These are phyloP conservation scores for Cyclocybe cylindracea DNA, from an alignment of 768 basidiomycete species.

Conservation along the genomic window DNA sequence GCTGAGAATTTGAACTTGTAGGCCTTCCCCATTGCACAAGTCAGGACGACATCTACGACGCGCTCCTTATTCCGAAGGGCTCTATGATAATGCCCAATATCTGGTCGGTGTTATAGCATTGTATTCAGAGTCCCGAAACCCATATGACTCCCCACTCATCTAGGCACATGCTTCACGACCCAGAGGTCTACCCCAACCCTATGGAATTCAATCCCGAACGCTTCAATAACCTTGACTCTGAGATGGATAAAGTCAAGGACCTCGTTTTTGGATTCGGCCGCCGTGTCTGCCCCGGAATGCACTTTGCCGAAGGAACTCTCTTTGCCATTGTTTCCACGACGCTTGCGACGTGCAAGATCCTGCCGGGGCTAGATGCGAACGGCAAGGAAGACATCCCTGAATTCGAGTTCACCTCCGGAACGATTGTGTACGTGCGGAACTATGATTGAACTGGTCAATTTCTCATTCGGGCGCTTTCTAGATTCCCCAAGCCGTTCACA, in stretches of 20 bases:
- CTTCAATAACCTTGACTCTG: conserved; percentile 41
- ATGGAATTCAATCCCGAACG: conserved; percentile 60
- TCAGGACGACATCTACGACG: conserved; percentile 22
- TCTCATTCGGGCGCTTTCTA: conserved; percentile 1
- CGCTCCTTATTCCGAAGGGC: conserved; percentile 37
- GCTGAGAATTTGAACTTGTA: not conserved
- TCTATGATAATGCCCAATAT: conserved; percentile 51
- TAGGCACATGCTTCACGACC: conserved; percentile 56
- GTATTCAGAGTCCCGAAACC: not conserved
- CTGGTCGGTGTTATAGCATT: conserved; percentile 31
- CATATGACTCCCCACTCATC: not conserved
- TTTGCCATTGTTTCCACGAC: conserved; percentile 31
- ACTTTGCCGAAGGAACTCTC: conserved; percentile 29
- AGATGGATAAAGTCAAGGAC: conserved; percentile 33
- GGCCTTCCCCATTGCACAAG: conserved; percentile 21
- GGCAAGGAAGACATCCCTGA: conserved; percentile 23
- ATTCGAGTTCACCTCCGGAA: conserved; percentile 16
- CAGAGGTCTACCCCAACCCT: conserved; percentile 52
- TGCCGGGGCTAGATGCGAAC: conserved; percentile 28
- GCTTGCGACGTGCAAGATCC: conserved; percentile 35
- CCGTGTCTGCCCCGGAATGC: conserved; percentile 44
- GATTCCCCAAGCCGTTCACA: conserved; percentile 1
- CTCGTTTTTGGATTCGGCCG: conserved; percentile 44
- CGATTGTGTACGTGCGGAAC: conserved; percentile 16
- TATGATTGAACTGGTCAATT: not conserved